phyloP scores from a whole-genome alignment of 257 asterid genomes.

The Ilex aquifolium region DNA sequence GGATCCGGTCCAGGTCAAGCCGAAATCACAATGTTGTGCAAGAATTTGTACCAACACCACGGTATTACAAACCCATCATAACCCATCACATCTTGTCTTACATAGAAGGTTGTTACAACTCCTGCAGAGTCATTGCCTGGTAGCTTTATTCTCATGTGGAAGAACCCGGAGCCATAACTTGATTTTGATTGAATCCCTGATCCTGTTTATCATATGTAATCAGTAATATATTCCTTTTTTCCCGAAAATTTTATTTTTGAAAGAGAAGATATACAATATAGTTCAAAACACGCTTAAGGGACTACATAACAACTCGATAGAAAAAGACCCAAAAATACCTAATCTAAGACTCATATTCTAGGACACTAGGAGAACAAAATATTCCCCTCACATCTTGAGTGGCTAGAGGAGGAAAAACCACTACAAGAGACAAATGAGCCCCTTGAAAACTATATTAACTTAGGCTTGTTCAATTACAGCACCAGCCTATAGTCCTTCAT shows the following conservation, averaged over 20 bases:
- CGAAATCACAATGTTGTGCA: too few relatives aligned
- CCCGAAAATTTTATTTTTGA: not conserved
- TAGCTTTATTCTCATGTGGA: constrained; percentile 54
- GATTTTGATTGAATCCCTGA: constrained; percentile 6
- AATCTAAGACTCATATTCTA: not conserved
- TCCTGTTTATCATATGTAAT: not conserved
- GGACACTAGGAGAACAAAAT: not conserved
- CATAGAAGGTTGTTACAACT: constrained; percentile 65
- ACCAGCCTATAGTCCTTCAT: too few relatives aligned
- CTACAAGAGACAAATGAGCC: too few relatives aligned
- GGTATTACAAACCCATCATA: not conserved
- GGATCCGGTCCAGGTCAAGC: too few relatives aligned
- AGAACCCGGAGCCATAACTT: constrained; percentile 60
- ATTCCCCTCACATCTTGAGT: too few relatives aligned
- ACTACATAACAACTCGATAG: not conserved
- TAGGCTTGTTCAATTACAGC: too few relatives aligned
- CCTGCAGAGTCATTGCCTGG: constrained; percentile 60
- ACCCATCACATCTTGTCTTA: constrained; percentile 2
- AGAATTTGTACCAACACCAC: too few relatives aligned
- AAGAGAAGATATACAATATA: not conserved
- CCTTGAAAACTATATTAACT: too few relatives aligned
- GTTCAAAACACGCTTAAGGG: not conserved
- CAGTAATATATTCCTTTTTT: not conserved
- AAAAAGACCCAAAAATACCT: not conserved
- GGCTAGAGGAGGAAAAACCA: too few relatives aligned